These are phyloP conservation scores for Tetragonia tetragonoides DNA, from an alignment of 148 eudicot genomes.

Conservation along the genomic window DNA sequence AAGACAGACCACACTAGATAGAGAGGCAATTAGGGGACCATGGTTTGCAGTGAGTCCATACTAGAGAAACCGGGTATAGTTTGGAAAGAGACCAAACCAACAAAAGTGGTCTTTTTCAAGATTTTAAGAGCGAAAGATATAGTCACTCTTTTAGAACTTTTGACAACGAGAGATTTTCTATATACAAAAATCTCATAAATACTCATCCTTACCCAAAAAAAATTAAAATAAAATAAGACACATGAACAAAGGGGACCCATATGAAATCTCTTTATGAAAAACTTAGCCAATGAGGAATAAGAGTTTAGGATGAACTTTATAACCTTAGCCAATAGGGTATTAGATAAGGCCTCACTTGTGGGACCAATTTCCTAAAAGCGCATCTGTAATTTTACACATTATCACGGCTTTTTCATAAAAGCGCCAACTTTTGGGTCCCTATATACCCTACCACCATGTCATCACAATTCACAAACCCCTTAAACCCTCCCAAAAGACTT, in stretches of 20 bases:
- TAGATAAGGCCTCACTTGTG: slow-evolving; percentile 54
- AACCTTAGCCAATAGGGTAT: slow-evolving; percentile 49
- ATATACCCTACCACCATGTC: slow-evolving; percentile 17
- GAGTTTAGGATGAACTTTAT: slow-evolving; percentile 43
- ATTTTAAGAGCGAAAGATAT: neutral
- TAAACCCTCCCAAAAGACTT: slow-evolving; percentile 23
- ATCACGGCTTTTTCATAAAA: slow-evolving; percentile 28
- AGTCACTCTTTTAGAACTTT: neutral
- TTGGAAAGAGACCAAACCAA: slow-evolving; percentile 9
- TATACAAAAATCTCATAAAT: slow-evolving; percentile 1
- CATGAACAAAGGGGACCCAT: slow-evolving; percentile 23
- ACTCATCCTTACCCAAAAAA: slow-evolving; percentile 8
- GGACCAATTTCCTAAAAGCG: slow-evolving; percentile 38
- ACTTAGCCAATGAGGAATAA: slow-evolving; percentile 49
- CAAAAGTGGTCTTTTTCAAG: slow-evolving; percentile 16
- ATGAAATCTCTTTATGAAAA: slow-evolving; percentile 46
- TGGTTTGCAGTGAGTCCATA: slow-evolving; percentile 1
- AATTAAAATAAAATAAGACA: neutral
- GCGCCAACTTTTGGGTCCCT: slow-evolving; percentile 34
- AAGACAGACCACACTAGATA: neutral
- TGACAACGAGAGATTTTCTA: slow-evolving; percentile 11
- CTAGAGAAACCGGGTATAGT: slow-evolving; percentile 10
- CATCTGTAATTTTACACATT: slow-evolving; percentile 21
- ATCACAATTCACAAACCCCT: slow-evolving; percentile 14
- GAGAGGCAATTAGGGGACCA: slow-evolving; percentile 13